These are phyloP conservation scores for Cnidoscolus chayamansa DNA, from an alignment of 441 rosid species.

Conservation along the genomic window DNA sequence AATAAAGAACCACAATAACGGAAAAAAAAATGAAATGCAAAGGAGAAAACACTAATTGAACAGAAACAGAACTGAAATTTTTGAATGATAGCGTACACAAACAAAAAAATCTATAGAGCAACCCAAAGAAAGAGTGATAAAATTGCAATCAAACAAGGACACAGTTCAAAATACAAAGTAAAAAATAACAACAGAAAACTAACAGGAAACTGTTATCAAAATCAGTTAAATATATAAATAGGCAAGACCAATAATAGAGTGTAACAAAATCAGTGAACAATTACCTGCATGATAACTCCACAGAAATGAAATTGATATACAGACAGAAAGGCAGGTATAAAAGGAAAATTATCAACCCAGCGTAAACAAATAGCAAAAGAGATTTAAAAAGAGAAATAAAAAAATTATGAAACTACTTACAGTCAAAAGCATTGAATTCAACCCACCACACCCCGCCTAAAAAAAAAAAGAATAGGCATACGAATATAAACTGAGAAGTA, in stretches of 20 bases:
- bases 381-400: not conserved
- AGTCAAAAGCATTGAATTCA: slow-evolving; percentile 4
- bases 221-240: too few species aligned
- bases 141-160: slow-evolving; percentile 4
- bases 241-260: not conserved
- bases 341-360: not conserved
- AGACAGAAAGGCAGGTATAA: too few species aligned
- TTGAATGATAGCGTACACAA: not conserved
- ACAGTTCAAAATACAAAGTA: not conserved
- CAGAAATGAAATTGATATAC: slow-evolving; percentile 4
- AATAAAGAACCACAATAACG: slow-evolving; percentile 2
- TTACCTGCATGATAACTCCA: not conserved
- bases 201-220: slow-evolving; percentile 1
- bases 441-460: too few species aligned
- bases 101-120: slow-evolving; percentile 6
- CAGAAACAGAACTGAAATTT: not conserved
- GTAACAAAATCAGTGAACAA: not conserved
- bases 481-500: not conserved
- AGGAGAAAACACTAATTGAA: slow-evolving; percentile 6
- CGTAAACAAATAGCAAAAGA: not conserved
- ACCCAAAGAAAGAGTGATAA: slow-evolving; percentile 13
- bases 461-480: not conserved
- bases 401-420: not conserved
- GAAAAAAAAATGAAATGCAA: not conserved
- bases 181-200: slow-evolving; percentile 13